Conservation (phyloP, 176 grass and related monocot genomes). For the Cymbopogon citratus region DNA sequence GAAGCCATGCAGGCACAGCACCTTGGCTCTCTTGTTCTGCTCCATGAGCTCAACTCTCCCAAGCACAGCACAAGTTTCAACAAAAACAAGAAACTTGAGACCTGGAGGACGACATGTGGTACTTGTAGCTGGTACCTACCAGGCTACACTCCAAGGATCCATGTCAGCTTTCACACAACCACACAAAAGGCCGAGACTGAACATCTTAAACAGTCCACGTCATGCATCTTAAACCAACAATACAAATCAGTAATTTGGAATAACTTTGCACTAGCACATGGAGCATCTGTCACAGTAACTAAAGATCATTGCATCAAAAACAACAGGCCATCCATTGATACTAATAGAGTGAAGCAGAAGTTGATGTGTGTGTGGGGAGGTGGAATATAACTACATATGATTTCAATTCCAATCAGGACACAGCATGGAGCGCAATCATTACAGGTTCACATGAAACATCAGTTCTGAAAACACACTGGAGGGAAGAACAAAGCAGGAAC, state of each 20-base stretch:
- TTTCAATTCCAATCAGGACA: slow-evolving; percentile 33
- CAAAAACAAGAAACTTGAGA: too few species aligned
- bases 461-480: slow-evolving; percentile 30
- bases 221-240: neutral
- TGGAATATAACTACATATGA: slow-evolving; percentile 42
- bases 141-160: too few species aligned
- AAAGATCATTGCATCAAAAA: neutral
- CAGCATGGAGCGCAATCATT: slow-evolving; percentile 23
- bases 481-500: slow-evolving; percentile 28
- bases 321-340: neutral
- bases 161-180: too few species aligned
- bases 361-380: neutral
- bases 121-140: too few species aligned
- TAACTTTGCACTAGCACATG: neutral
- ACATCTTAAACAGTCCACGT: too few species aligned
- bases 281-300: neutral
- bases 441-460: slow-evolving; percentile 33
- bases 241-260: neutral
- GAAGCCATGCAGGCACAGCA: too few species aligned
- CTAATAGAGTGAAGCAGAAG: slow-evolving; percentile 13
- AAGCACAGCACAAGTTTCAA: too few species aligned
- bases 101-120: too few species aligned
- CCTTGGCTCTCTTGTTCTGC: too few species aligned
- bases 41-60: too few species aligned
- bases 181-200: neutral